phyloP scores from a whole-genome alignment of 2,329 filamentous ascomycete species.

The Trichophyton simii region DNA sequence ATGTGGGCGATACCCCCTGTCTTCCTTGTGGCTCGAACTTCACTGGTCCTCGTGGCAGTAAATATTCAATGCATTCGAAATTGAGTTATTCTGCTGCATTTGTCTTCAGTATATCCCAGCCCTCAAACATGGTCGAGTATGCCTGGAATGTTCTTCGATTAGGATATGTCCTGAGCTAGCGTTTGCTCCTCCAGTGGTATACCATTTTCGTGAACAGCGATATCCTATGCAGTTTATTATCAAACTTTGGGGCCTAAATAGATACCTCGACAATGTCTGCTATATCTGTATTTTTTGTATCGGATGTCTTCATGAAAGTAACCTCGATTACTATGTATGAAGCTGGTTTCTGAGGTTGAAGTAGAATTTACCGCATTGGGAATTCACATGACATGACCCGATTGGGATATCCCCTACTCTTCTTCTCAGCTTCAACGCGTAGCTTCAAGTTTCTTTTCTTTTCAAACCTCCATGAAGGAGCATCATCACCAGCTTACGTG shows the following conservation, averaged over 20 bases:
- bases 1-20: not conserved
- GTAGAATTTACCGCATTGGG: not conserved
- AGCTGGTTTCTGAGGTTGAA: not conserved
- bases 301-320: not conserved
- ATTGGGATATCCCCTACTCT: not conserved
- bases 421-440: not conserved
- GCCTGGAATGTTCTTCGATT: not conserved
- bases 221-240: not conserved
- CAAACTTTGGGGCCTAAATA: not conserved
- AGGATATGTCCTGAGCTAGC: not conserved
- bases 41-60: not conserved
- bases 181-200: not conserved
- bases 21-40: not conserved
- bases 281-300: not conserved
- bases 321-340: not conserved
- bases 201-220: not conserved
- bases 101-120: not conserved
- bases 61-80: not conserved
- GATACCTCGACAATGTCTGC: not conserved
- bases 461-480: not conserved
- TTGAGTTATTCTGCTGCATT: not conserved
- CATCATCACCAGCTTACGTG: not conserved
- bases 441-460: not conserved
- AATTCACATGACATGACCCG: conserved; percentile 5
- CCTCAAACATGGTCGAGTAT: not conserved